A percentile compares a stretch with the other conserved stretches of the same genome.
These are phyloP conservation scores for Fusarium illudens DNA, from an alignment of 2,329 filamentous ascomycete species.

Conservation along the genomic window DNA sequence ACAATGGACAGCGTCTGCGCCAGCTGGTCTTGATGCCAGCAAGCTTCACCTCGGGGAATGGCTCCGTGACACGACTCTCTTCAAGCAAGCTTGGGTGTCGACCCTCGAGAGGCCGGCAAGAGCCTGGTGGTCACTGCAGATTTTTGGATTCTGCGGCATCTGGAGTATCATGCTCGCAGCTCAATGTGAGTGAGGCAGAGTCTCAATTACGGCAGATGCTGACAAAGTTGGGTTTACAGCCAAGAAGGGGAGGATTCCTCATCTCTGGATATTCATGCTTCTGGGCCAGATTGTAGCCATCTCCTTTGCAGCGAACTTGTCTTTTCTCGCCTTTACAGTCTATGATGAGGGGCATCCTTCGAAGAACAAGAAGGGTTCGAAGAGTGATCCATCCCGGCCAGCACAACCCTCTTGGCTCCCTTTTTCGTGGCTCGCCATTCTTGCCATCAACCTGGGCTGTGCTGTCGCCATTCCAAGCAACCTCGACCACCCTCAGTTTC, in stretches of 20 bases:
- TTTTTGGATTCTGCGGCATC: constrained; percentile 40
- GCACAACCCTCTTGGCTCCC: neutral
- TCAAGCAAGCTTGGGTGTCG: constrained; percentile 42
- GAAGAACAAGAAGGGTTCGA: neutral
- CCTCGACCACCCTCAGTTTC: constrained; percentile 19
- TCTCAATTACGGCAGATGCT: neutral
- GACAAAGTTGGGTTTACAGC: constrained; percentile 5
- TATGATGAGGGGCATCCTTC: neutral
- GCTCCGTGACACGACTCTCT: constrained; percentile 41
- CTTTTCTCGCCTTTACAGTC: constrained; percentile 37
- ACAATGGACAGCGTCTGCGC: neutral
- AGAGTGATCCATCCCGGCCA: neutral
- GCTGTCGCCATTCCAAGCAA: constrained; percentile 23
- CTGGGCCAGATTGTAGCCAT: constrained; percentile 42
- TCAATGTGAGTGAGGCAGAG: constrained; percentile 26
- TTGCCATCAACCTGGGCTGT: constrained; percentile 21
- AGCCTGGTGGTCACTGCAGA: constrained; percentile 42
- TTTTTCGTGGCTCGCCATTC: constrained; percentile 18
- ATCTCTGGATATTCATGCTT: constrained; percentile 40
- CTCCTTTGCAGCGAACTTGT: constrained; percentile 41
- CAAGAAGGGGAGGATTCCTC: constrained; percentile 24
- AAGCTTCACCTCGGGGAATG: constrained; percentile 34
- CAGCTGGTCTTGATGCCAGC: neutral
- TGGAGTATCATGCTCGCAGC: constrained; percentile 42
- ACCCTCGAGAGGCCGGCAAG: constrained; percentile 33